Conservation (phyloP, 306 rosid species). For the Begonia peltatifolia region DNA sequence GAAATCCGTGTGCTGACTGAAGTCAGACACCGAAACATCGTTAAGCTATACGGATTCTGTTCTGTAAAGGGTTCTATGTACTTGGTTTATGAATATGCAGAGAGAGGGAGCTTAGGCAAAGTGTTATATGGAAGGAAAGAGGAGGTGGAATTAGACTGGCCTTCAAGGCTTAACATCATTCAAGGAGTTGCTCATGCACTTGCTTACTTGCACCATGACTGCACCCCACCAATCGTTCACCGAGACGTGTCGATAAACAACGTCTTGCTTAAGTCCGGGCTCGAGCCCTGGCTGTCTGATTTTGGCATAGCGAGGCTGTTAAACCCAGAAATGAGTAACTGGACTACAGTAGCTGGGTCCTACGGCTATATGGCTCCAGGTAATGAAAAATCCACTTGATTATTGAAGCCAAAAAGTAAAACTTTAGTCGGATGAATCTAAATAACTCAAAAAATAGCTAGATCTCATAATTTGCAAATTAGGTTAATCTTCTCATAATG, state of each 20-base stretch:
- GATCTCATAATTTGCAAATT: too few species aligned
- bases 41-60: not conserved
- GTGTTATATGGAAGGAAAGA: not conserved
- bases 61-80: not conserved
- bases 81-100: constrained; percentile 5
- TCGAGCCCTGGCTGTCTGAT: not conserved
- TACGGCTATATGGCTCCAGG: constrained; percentile 5
- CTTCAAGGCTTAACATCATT: not conserved
- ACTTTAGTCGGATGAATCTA: too few species aligned
- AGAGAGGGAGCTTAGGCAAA: not conserved
- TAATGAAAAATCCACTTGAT: not conserved
- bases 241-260: not conserved
- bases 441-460: too few species aligned
- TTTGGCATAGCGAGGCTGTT: constrained; percentile 2
- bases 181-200: constrained; percentile 1
- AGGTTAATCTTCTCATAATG: too few species aligned
- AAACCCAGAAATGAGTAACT: constrained; percentile 1
- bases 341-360: constrained; percentile 1
- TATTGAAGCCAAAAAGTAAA: too few species aligned
- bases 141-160: not conserved
- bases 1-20: not conserved
- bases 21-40: not conserved
- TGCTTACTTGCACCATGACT: constrained; percentile 1
- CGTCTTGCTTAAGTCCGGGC: not conserved
- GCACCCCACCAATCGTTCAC: constrained; percentile 1